These are phyloP conservation scores for Pseudogymnoascus sp. DNA, from an alignment of 2,329 filamentous ascomycete species.

Conservation along the genomic window DNA sequence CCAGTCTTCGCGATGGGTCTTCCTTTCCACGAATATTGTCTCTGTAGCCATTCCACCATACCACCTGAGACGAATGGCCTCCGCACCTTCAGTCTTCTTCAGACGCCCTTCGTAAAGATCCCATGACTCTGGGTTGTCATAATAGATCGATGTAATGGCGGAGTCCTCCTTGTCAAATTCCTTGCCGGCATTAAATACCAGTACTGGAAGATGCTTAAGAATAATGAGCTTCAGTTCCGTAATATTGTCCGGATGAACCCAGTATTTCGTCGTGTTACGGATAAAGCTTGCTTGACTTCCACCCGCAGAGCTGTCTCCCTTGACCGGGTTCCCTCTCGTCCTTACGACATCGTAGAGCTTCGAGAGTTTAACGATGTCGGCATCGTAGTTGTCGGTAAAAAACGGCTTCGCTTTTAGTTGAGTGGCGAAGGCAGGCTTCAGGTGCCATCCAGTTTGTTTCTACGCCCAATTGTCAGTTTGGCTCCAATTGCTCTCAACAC, in stretches of 20 bases:
- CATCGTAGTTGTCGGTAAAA: conserved; percentile 98
- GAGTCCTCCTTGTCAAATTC: conserved; percentile 87
- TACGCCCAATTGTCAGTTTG: conserved; percentile 28
- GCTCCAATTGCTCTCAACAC: neutral
- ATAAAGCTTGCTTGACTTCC: conserved; percentile 92
- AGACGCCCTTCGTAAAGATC: conserved; percentile 88
- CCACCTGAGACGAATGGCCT: conserved; percentile 93
- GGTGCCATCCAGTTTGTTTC: conserved; percentile 91
- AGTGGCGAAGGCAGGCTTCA: conserved; percentile 92
- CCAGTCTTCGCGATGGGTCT: conserved; percentile 98
- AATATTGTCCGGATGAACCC: conserved; percentile 97
- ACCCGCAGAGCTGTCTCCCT: conserved; percentile 85
- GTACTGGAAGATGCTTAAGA: conserved; percentile 89
- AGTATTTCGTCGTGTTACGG: conserved; percentile 97
- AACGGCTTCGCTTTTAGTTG: conserved; percentile 94
- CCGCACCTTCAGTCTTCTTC: conserved; percentile 96
- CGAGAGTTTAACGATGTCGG: conserved; percentile 87
- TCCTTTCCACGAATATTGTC: conserved; percentile 93
- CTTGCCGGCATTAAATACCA: conserved; percentile 96
- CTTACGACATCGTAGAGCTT: conserved; percentile 91
- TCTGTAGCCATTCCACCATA: conserved; percentile 95
- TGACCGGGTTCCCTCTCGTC: conserved; percentile 83
- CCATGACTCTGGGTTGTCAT: conserved; percentile 89
- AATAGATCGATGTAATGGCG: conserved; percentile 97
- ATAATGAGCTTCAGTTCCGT: conserved; percentile 97